Conservation (phyloP, 78 protist species). For the Protostelium mycophagum region DNA sequence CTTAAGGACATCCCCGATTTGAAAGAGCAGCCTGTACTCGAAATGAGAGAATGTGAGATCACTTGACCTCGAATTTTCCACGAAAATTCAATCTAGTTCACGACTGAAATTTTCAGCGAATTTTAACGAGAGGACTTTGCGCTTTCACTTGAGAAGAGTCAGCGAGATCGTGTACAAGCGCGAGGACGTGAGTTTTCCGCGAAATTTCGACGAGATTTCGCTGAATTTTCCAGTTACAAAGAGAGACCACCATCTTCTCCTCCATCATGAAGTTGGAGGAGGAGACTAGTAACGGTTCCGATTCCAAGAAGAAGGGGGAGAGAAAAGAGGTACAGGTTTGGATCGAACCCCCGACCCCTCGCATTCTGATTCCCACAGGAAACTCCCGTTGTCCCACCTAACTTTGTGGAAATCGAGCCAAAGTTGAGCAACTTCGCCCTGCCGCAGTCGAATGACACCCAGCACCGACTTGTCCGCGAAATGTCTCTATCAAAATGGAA, state of each 20-base stretch:
- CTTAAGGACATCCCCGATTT: neutral
- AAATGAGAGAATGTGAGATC: neutral
- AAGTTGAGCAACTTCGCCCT: slow-evolving; percentile 18
- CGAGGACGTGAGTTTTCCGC: neutral
- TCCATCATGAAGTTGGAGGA: neutral
- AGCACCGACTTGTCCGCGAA: slow-evolving; percentile 1
- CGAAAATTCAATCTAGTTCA: neutral
- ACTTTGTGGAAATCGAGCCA: slow-evolving; percentile 1
- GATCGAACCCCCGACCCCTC: too few species aligned
- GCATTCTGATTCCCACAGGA: too few species aligned
- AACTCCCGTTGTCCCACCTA: too few species aligned
- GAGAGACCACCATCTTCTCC: neutral
- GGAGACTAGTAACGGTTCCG: too few species aligned
- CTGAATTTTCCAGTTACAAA: neutral
- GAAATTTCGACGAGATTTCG: neutral
- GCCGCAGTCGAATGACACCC: neutral
- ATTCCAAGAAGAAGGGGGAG: neutral
- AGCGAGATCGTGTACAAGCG: neutral
- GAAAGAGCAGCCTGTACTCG: neutral
- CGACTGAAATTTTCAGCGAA: neutral
- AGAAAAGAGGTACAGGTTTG: neutral
- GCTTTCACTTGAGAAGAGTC: neutral
- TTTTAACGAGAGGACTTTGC: neutral
- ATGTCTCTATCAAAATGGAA: slow-evolving; percentile 51
- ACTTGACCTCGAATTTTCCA: neutral